phyloP scores from a whole-genome alignment of 768 basidiomycete genomes.

The Naematelia aurantialba region DNA sequence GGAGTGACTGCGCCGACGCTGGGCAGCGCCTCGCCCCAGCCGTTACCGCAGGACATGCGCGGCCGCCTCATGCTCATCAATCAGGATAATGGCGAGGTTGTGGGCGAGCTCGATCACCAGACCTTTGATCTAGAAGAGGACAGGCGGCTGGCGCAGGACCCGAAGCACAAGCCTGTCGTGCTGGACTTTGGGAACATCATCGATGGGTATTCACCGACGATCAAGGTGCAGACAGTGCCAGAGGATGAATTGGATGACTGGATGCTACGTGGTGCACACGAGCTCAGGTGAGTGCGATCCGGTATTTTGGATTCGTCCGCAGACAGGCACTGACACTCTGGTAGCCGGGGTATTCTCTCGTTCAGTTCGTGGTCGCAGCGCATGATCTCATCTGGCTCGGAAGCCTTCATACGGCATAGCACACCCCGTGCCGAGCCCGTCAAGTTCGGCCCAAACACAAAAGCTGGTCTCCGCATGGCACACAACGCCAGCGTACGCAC shows the following conservation, averaged over 20 bases:
- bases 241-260: slow-evolving; percentile 65
- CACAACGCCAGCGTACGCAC: slow-evolving; percentile 66
- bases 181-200: slow-evolving; percentile 61
- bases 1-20: slow-evolving; percentile 18
- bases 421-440: slow-evolving; percentile 58
- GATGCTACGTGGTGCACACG: slow-evolving; percentile 61
- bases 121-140: slow-evolving; percentile 61
- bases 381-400: slow-evolving; percentile 62
- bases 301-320: neutral
- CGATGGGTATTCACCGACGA: slow-evolving; percentile 52
- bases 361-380: slow-evolving; percentile 64
- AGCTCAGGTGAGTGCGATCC: slow-evolving; percentile 58
- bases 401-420: slow-evolving; percentile 62
- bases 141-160: slow-evolving; percentile 54
- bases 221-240: slow-evolving; percentile 62
- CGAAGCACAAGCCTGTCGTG: slow-evolving; percentile 57
- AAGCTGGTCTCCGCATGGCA: slow-evolving; percentile 59
- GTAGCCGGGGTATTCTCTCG: slow-evolving; percentile 64
- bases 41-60: slow-evolving; percentile 38
- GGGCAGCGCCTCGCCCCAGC: slow-evolving; percentile 7
- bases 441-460: slow-evolving; percentile 62
- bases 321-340: slow-evolving; percentile 2
- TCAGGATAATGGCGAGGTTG: slow-evolving; percentile 66
- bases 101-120: slow-evolving; percentile 65
- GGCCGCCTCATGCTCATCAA: slow-evolving; percentile 70